Evolutionary conservation across 371 early-diverging fungal genomes (phyloP), one percentile per base, ranked within the genome.

Genomic region (Apophysomyces sp.): DNA sequence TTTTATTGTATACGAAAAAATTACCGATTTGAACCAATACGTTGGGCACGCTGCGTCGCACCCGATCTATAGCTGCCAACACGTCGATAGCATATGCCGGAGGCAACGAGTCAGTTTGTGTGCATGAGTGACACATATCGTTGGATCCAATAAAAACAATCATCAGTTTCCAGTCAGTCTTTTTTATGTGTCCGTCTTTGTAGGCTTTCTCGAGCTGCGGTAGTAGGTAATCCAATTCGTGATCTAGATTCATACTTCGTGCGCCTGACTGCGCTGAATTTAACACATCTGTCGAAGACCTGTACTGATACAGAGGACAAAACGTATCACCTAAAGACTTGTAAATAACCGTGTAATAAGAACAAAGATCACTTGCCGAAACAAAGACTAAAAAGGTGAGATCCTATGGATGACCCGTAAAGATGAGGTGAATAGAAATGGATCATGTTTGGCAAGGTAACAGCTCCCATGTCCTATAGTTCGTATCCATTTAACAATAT

Each of bases 71-170:
- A n/a, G 78, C 74, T 21, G 65, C 67, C 9, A 59, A 54, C 4
- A 76, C 62, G 52, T 80, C 68, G n/a, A 59, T 55, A 27, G 60
- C 51, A 28, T 66, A 80, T 1, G 65, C 44, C 1, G 37, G 34
- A 1, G 81, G 81, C 24, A 71, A 28, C 2, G 74, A 72, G 2
- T 69, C 66, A 0, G 61, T 21, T 11, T 60, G 69, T 6, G 63
- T 66, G 57, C 87, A 86, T 2, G 83, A 71, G 18, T 77, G 82
- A 59, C 90, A 90, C 29, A 86, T 73, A 61, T 90, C 88, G 62
- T 90, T 90, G 41, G 80, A 82, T 7, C 90, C 90, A 41, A 90
- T 86, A 63, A 88, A 87, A 8, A 90, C 55, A 0, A 83, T 84
- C 0, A 84, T 55, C 15, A 90, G 61, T 66, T 89, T 90, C 85